Evolutionary conservation across 1,284 basidiomycete genomes (phyloP).

Genomic region (Hortiboletus rubellus): DNA sequence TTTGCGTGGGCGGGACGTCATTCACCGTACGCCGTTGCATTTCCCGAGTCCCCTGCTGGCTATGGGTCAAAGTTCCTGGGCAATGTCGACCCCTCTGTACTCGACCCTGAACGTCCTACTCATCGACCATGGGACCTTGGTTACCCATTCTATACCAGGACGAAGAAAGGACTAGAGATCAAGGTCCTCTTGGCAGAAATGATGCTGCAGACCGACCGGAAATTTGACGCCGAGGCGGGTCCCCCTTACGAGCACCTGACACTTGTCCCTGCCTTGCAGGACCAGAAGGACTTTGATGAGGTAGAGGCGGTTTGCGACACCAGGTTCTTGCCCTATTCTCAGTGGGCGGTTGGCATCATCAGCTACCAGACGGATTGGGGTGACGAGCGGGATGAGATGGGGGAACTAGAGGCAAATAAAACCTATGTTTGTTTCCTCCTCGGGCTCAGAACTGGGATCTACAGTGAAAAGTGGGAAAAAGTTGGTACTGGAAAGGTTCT

Average conservation of each 20-base stretch:
- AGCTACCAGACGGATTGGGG: slow-evolving; percentile 4
- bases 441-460: slow-evolving; percentile 1
- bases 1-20: slow-evolving; percentile 7
- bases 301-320: neutral
- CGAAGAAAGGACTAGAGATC: slow-evolving; percentile 3
- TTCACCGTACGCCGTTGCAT: slow-evolving; percentile 2
- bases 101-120: neutral
- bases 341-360: slow-evolving; percentile 6
- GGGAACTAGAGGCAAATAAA: neutral
- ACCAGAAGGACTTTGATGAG: neutral
- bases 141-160: slow-evolving; percentile 5
- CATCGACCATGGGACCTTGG: slow-evolving; percentile 7
- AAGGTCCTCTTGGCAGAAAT: slow-evolving; percentile 5
- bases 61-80: neutral
- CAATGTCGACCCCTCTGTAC: neutral
- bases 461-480: slow-evolving; percentile 8
- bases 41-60: slow-evolving; percentile 2
- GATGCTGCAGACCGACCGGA: slow-evolving; percentile 1
- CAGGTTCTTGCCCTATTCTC: slow-evolving; percentile 5
- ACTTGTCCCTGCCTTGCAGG: neutral
- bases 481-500: slow-evolving; percentile 4
- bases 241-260: neutral
- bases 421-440: slow-evolving; percentile 6
- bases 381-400: neutral
- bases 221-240: neutral